Evolutionary conservation across 140 eudicot genomes (phyloP).

Genomic region (Senecio squalidus): DNA sequence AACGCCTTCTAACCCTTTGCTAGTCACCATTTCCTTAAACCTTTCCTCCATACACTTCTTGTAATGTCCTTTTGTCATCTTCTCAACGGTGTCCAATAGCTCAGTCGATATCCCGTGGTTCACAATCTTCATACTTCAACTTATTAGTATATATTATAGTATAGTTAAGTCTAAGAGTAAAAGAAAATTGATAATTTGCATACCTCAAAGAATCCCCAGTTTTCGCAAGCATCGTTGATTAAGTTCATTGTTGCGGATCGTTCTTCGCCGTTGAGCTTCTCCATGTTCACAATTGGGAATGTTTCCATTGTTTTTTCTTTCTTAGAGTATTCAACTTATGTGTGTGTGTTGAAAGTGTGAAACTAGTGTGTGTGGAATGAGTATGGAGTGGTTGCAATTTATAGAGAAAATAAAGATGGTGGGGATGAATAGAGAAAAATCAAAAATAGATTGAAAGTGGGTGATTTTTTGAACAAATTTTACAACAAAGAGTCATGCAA

Average conservation of each 20-base stretch:
- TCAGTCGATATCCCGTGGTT: constrained; percentile 77
- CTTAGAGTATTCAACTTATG: background rate
- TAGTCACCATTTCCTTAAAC: constrained; percentile 82
- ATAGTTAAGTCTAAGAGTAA: too few species aligned
- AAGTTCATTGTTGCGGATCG: constrained; percentile 55
- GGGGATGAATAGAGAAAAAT: constrained; percentile 2
- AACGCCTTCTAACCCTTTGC: constrained; percentile 66
- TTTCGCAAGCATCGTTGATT: constrained; percentile 83
- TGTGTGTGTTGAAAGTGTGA: constrained; percentile 3
- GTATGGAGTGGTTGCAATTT: constrained; percentile 25
- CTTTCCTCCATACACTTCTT: constrained; percentile 78
- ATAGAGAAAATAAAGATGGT: constrained; percentile 30
- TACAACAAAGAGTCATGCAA: background rate
- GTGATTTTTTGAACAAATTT: constrained; percentile 6
- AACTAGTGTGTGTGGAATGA: constrained; percentile 15
- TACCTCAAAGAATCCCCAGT: constrained; percentile 97
- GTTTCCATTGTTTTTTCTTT: constrained; percentile 31
- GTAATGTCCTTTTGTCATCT: constrained; percentile 85
- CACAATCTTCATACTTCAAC: constrained; percentile 40
- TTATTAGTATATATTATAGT: background rate
- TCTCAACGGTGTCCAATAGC: constrained; percentile 89
- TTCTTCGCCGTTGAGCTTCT: constrained; percentile 80
- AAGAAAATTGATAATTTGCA: too few species aligned
- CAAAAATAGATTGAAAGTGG: background rate
- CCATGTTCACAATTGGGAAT: constrained; percentile 78